Evolutionary conservation across 1,284 basidiomycete species (phyloP), one percentile per base, ranked within the genome.

Genomic region (Rhodotorula sp.): DNA sequence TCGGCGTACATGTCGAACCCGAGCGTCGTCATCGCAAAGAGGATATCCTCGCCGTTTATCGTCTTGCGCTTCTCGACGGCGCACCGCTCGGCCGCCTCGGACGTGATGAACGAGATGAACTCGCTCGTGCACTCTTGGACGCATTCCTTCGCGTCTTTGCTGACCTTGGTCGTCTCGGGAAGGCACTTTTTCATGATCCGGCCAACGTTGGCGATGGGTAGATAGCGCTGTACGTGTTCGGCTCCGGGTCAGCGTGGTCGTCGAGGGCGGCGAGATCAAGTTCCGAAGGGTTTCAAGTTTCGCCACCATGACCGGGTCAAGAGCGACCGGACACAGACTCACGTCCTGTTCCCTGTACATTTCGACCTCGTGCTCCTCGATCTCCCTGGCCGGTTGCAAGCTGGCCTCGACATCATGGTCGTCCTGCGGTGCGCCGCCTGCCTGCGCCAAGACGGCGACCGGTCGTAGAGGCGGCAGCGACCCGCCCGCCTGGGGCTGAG

Each of bases 1-100:
- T 93, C 90, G 63, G 90, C 64, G 80, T 98, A 98, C 79, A 97
- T 93, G 78, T 97, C 94, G 77, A 99, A 97, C 12, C 96, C 95
- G 31, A 98, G 85, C 16, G 90, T 88, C 49, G 86, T 83, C 89
- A 96, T 91, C 12, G 93, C 92, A 78, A 92, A 91, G 65, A 96
- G 82, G 61, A 96, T 91, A 67, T 84, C 83, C 65, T 82, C 92
- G 26, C 93, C 93, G 26, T 92, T 93, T 64, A 97, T 93, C 58
- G 90, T 91, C 83, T 91, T 91, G 68, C 90, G 84, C 71, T 82
- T 82, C 68, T 83, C 82, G n/a, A 77, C 77, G 6, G 76, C 73
- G 60, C 81, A 81, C 26, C 80, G 79, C 62, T 83, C 82, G 58
- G 76, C 78, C 2, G 82, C 82, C 71, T 83, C 82, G 8, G 74